phyloP scores from a whole-genome alignment of 345 rosid species.

The Linum usitatissimum region DNA sequence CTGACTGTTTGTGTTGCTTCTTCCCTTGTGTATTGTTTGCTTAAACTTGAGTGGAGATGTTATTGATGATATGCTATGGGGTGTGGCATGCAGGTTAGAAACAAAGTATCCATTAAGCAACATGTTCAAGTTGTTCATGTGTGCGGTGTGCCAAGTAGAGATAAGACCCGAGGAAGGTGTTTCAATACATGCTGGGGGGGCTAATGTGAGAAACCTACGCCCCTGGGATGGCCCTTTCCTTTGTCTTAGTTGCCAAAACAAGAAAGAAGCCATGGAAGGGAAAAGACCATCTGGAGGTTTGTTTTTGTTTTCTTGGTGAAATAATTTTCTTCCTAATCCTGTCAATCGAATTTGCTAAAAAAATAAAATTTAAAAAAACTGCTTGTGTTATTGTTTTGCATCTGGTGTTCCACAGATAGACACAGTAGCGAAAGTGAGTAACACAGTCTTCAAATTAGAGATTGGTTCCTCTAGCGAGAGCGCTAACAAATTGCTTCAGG shows the following conservation, averaged over 20 bases:
- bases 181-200: slow-evolving; percentile 70
- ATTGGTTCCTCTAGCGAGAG: too few relatives aligned
- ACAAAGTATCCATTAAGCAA: slow-evolving; percentile 27
- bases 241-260: slow-evolving; percentile 57
- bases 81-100: slow-evolving; percentile 43
- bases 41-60: not conserved
- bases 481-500: too few relatives aligned
- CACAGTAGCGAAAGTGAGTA: not conserved
- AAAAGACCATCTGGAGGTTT: slow-evolving; percentile 57
- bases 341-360: not conserved
- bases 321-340: not conserved
- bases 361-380: too few relatives aligned
- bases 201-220: slow-evolving; percentile 55
- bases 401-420: not conserved
- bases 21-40: not conserved
- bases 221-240: slow-evolving; percentile 98
- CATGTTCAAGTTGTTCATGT: slow-evolving; percentile 55
- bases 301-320: not conserved
- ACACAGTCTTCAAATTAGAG: not conserved
- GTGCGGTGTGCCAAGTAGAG: slow-evolving; percentile 77
- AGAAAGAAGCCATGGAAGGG: slow-evolving; percentile 96
- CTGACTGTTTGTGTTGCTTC: too few relatives aligned
- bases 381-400: not conserved
- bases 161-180: slow-evolving; percentile 71
- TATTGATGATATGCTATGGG: too few relatives aligned